Evolutionary conservation across 2,329 filamentous ascomycete genomes (phyloP).

Genomic region (Talaromyces sp.): DNA sequence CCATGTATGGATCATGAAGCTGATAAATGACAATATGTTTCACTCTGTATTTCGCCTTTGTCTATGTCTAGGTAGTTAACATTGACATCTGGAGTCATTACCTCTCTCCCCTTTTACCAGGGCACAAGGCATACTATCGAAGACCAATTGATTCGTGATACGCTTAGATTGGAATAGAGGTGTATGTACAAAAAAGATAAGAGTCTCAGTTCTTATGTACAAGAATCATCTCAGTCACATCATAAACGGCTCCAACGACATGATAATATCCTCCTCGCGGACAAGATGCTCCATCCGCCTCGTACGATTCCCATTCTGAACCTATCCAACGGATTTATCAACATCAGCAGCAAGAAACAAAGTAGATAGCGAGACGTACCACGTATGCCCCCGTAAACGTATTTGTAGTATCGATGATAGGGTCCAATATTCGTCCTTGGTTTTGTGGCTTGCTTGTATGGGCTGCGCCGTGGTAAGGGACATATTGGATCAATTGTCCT

Average conservation of each 20-base stretch:
- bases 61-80: too few relatives aligned
- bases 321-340: background rate
- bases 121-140: background rate
- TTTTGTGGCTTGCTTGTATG: background rate
- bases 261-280: slow-evolving; percentile 19
- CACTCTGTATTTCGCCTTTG: too few relatives aligned
- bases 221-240: background rate
- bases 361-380: background rate
- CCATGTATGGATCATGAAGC: background rate
- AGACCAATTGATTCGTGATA: background rate
- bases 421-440: slow-evolving; percentile 16
- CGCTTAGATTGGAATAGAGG: background rate
- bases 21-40: background rate
- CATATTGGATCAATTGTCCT: slow-evolving; percentile 16
- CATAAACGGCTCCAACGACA: slow-evolving; percentile 1
- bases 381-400: slow-evolving; percentile 20
- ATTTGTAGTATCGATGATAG: slow-evolving; percentile 19
- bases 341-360: background rate
- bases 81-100: too few relatives aligned
- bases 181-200: background rate
- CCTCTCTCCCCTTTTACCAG: too few relatives aligned
- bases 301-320: slow-evolving; percentile 9
- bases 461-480: slow-evolving; percentile 8
- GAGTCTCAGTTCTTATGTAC: too few relatives aligned
- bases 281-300: slow-evolving; percentile 13